Conservation (phyloP, 2,329 filamentous ascomycete species). For the Curvularia verruculosa region DNA sequence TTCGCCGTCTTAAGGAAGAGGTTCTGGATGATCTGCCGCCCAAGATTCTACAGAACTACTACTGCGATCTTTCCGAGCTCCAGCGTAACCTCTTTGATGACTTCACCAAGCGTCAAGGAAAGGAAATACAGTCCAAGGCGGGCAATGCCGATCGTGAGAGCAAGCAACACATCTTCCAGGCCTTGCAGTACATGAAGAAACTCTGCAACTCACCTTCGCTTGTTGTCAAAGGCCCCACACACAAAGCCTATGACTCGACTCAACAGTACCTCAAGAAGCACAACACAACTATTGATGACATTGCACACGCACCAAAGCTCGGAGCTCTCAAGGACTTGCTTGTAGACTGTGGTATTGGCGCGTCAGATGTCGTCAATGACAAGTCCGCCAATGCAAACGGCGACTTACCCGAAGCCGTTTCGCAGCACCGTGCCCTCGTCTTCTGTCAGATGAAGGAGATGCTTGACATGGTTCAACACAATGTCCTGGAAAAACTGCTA, state of each 20-base stretch:
- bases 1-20: slow-evolving; percentile 96
- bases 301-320: slow-evolving; percentile 89
- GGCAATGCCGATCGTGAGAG: slow-evolving; percentile 82
- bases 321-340: slow-evolving; percentile 87
- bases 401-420: slow-evolving; percentile 79
- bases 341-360: slow-evolving; percentile 97
- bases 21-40: slow-evolving; percentile 94
- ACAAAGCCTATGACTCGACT: slow-evolving; percentile 87
- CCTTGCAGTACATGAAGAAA: slow-evolving; percentile 98
- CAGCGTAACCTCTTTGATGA: slow-evolving; percentile 96
- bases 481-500: slow-evolving; percentile 88
- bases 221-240: slow-evolving; percentile 86
- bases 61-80: slow-evolving; percentile 94
- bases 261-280: slow-evolving; percentile 79
- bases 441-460: slow-evolving; percentile 99
- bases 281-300: slow-evolving; percentile 82
- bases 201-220: slow-evolving; percentile 96
- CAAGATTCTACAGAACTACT: slow-evolving; percentile 99
- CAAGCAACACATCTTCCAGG: slow-evolving; percentile 99
- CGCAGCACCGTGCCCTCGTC: slow-evolving; percentile 91
- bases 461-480: slow-evolving; percentile 97
- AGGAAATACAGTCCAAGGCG: slow-evolving; percentile 82
- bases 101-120: slow-evolving; percentile 91
- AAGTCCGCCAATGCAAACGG: slow-evolving; percentile 57
- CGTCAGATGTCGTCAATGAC: slow-evolving; percentile 50